phyloP scores from a whole-genome alignment of 2,329 filamentous ascomycete genomes.

The Trichoderma semiorbis region DNA sequence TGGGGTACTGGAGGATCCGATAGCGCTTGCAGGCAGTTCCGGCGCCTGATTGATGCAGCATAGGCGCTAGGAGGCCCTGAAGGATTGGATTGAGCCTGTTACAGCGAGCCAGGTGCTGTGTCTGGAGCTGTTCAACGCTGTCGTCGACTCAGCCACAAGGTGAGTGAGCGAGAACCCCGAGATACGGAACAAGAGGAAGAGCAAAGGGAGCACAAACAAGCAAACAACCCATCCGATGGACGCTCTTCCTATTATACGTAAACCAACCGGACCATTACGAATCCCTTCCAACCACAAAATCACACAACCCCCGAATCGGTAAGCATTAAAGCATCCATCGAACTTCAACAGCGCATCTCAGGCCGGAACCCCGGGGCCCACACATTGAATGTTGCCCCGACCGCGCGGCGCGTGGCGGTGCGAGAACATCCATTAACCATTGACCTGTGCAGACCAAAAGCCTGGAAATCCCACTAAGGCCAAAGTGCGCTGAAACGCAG shows the following conservation, averaged over 20 bases:
- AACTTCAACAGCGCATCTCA: not conserved
- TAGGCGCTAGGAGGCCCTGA: not conserved
- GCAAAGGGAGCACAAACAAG: not conserved
- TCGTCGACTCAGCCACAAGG: not conserved
- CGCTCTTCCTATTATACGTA: not conserved
- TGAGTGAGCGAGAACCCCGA: not conserved
- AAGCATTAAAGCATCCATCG: not conserved
- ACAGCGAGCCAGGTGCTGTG: not conserved
- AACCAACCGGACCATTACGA: not conserved
- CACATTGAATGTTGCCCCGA: conserved; percentile 7
- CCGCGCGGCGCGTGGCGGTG: conserved; percentile 27
- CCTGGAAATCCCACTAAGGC: not conserved
- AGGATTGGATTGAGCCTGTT: not conserved
- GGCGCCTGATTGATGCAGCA: not conserved
- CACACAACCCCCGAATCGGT: not conserved
- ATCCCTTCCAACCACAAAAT: not conserved
- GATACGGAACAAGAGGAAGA: not conserved
- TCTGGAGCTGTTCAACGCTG: not conserved
- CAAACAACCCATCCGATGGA: not conserved
- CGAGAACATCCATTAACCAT: not conserved
- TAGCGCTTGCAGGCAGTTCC: not conserved
- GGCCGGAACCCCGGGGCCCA: conserved; percentile 16
- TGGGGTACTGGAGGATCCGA: not conserved
- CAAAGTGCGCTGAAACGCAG: conserved; percentile 1
- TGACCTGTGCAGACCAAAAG: not conserved